Evolutionary conservation across 176 grass and related monocot species (phyloP).

Genomic region (Aegilops bicornis): DNA sequence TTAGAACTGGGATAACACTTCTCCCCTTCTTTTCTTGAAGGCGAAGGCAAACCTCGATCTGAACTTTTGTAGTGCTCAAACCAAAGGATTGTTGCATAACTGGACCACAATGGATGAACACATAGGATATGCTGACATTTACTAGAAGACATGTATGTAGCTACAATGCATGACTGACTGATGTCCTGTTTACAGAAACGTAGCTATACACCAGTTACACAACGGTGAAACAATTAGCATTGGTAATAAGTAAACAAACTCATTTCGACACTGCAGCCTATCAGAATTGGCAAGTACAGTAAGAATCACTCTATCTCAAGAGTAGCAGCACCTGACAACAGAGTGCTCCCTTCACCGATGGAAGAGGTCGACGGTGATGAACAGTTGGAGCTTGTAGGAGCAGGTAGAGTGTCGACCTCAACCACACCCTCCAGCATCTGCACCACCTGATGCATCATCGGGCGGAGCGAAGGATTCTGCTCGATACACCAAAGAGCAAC

Average conservation of each 20-base stretch:
- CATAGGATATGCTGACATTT: background rate
- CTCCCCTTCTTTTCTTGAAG: background rate
- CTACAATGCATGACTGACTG: no score
- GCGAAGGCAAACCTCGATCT: background rate
- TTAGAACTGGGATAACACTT: background rate
- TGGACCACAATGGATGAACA: background rate
- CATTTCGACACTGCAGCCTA: no score
- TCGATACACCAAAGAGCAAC: constrained; percentile 20
- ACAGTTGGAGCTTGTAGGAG: background rate
- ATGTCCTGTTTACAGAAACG: no score
- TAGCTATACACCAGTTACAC: no score
- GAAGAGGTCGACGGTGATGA: background rate
- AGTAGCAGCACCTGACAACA: background rate
- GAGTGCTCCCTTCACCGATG: background rate
- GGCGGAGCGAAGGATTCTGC: background rate
- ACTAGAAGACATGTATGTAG: background rate
- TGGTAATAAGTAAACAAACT: no score
- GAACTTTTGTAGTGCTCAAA: background rate
- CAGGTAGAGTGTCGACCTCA: background rate
- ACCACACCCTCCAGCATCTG: background rate
- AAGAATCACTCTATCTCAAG: background rate
- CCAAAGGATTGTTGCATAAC: background rate
- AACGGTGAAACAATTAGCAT: no score
- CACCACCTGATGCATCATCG: constrained; percentile 6
- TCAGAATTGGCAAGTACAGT: no score